A percentile compares a stretch with the other conserved stretches of the same genome.
phyloP scores from a whole-genome alignment of 495 filamentous ascomycete species.

The Penicillium goetzii region DNA sequence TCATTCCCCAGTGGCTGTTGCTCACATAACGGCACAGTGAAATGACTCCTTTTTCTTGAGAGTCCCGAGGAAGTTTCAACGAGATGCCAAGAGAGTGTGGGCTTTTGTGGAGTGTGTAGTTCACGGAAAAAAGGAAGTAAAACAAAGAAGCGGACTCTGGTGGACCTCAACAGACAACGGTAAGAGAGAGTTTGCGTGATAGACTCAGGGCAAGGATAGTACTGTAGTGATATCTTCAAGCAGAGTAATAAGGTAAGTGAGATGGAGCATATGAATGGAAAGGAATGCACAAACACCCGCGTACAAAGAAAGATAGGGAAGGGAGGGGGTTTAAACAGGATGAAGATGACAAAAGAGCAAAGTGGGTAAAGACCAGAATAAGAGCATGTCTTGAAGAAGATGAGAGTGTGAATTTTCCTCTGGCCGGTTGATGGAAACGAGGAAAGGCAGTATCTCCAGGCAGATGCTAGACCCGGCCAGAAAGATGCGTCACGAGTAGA shows the following conservation, averaged over 20 bases:
- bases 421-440: slow-evolving; percentile 7
- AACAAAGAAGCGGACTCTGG: background rate
- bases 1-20: background rate
- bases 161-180: background rate
- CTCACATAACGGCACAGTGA: slow-evolving; percentile 10
- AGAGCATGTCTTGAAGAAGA: slow-evolving; percentile 21
- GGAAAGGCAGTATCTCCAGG: slow-evolving; percentile 9
- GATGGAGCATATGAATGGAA: background rate
- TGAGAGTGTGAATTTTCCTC: slow-evolving; percentile 7
- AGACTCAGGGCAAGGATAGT: background rate
- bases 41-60: background rate
- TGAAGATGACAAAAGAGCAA: background rate
- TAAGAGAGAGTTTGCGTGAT: background rate
- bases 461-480: slow-evolving; percentile 13
- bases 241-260: background rate
- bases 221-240: background rate
- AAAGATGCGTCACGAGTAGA: slow-evolving; percentile 26
- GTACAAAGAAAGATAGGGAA: background rate
- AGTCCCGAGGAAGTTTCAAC: background rate
- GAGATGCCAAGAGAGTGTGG: background rate
- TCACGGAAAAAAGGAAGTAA: slow-evolving; percentile 8
- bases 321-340: background rate
- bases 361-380: slow-evolving; percentile 8
- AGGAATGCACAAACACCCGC: background rate
- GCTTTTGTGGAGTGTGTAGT: background rate